phyloP scores from a whole-genome alignment of 2,329 filamentous ascomycete species.

The Diaporthe batatas region DNA sequence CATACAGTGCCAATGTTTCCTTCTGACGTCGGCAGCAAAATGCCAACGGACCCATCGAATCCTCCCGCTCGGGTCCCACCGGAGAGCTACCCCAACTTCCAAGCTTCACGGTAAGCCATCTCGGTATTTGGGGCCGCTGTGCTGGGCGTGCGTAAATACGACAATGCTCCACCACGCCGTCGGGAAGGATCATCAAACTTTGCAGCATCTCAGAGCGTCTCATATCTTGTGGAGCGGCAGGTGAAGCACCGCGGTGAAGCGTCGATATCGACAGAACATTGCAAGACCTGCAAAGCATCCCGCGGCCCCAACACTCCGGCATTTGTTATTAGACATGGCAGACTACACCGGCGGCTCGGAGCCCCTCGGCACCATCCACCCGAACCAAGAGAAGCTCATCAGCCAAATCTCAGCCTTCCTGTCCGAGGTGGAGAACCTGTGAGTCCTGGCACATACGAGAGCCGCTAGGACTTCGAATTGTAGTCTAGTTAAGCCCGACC shows the following conservation, averaged over 20 bases:
- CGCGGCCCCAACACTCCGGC: neutral
- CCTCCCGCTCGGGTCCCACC: slow-evolving; percentile 1
- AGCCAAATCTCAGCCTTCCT: slow-evolving; percentile 30
- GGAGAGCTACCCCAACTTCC: slow-evolving; percentile 19
- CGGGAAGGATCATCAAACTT: too few relatives aligned
- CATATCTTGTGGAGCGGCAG: neutral
- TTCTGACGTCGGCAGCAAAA: neutral
- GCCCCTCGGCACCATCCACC: slow-evolving; percentile 17
- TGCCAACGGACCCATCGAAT: neutral
- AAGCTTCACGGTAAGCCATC: neutral
- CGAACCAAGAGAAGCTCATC: slow-evolving; percentile 30
- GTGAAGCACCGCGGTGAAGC: neutral
- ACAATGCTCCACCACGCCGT: neutral
- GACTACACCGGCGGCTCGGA: slow-evolving; percentile 35
- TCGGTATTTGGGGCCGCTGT: neutral
- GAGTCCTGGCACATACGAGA: neutral
- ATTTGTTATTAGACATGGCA: neutral
- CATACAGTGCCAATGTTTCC: neutral
- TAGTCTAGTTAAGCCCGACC: accelerated
- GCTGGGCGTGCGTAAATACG: neutral
- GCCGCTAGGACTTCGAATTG: too few relatives aligned
- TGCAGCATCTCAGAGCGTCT: neutral
- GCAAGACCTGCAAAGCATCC: too few relatives aligned
- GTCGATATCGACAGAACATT: too few relatives aligned
- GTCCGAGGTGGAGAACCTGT: slow-evolving; percentile 35